Evolutionary conservation across 768 basidiomycete species (phyloP), one percentile per base, ranked within the genome.

Genomic region (Hypholoma sublateritium): DNA sequence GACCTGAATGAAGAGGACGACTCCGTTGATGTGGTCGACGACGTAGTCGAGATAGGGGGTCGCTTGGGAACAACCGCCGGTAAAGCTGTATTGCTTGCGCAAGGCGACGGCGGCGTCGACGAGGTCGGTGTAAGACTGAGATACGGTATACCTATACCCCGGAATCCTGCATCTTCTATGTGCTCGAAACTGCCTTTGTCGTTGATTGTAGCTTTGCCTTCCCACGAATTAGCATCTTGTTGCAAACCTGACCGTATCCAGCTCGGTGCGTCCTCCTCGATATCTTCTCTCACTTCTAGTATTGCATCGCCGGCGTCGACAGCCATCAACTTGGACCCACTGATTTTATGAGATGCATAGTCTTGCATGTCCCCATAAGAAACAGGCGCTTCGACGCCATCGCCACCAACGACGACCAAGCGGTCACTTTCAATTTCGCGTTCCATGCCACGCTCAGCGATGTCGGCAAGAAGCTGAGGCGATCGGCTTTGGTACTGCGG

Each of bases 401-500:
- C 91, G 25, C 89, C 89, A 50, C 85, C 76, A 13, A 93, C 91
- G 37, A 91, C 77, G 19, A 82, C 83, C 3, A 85, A 76, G 8
- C 81, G 78, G 37, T 85, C 84, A 58, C 78, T 89, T 62, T 84
- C 82, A 24, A 90, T 90, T 65, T 93, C 91, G 49, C 80, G 68
- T 56, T 85, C 88, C 16, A 93, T 76, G 24, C 75, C 79, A 43
- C 74, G 77, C 69, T 91, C 87, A 5, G 83, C 82, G 21, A 76
- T 69, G 19, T 72, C 70, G 42, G 78, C 82, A 47, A 92, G 77
- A 34, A 74, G 68, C 61, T 82, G 80, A 13, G 83, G 82, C 3
- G 76, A 77, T 5, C 74, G 72, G 12, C 69, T 73, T 67, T 85
- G 82, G 32, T 78, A 64, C 51, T 78, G 75, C 5, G 85, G 84